phyloP scores from a whole-genome alignment of 306 rosid genomes.

The Cucumis sativus region DNA sequence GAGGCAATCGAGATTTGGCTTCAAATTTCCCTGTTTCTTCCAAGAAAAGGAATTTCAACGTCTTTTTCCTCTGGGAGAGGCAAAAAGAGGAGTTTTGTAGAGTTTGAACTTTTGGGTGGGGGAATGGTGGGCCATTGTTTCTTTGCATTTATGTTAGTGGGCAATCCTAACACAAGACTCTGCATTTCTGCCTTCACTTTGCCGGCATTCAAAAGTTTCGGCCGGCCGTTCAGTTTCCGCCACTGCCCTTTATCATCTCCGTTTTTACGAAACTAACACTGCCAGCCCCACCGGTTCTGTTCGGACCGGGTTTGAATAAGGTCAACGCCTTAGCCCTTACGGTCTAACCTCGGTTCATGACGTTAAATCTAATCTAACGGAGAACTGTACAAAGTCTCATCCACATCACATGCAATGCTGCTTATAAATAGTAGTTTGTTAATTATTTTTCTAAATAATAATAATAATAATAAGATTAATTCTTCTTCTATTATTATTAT shows the following conservation, averaged over 20 bases:
- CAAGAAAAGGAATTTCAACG: not conserved
- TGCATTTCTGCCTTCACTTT: not conserved
- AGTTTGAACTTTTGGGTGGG: not conserved
- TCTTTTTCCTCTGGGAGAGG: too few species aligned
- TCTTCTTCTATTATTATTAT: too few species aligned
- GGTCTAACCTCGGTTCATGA: not conserved
- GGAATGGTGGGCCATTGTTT: not conserved
- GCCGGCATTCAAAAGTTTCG: slow-evolving; percentile 15
- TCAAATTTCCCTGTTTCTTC: not conserved
- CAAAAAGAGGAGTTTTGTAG: not conserved
- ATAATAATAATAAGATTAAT: too few species aligned
- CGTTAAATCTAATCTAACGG: not conserved
- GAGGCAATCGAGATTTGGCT: not conserved
- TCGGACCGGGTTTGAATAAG: not conserved
- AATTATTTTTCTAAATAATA: too few species aligned
- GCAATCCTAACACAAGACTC: slow-evolving; percentile 25
- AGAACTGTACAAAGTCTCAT: not conserved
- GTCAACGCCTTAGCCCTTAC: not conserved
- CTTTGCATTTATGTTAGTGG: slow-evolving; percentile 18
- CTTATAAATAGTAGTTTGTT: not conserved
- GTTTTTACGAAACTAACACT: not conserved
- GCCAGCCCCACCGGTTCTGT: not conserved
- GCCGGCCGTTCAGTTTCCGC: not conserved
- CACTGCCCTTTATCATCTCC: not conserved
- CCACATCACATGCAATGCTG: not conserved